Evolutionary conservation across 495 filamentous ascomycete genomes (phyloP).

Genomic region (Xylaria acuta): DNA sequence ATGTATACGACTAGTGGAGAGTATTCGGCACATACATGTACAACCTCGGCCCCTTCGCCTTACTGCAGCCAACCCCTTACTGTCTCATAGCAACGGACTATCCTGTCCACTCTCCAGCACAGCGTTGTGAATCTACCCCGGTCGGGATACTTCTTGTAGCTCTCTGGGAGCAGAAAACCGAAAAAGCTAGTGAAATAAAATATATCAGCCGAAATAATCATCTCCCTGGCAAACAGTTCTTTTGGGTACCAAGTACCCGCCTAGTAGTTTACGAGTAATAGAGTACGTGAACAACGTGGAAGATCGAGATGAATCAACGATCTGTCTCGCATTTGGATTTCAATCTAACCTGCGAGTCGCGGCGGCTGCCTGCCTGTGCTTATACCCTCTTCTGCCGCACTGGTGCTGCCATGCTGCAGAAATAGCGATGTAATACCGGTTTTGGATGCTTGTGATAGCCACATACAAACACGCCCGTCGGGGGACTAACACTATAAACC

Average conservation of each 20-base stretch:
- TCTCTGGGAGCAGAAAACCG: background rate
- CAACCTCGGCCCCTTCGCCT: slow-evolving; percentile 8
- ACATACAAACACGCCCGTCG: background rate
- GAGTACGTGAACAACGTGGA: background rate
- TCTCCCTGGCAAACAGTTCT: background rate
- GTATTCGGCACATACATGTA: background rate
- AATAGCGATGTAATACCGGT: background rate
- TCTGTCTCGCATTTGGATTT: background rate
- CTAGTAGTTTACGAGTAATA: background rate
- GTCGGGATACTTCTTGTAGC: background rate
- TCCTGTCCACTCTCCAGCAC: background rate
- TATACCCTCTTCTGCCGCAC: slow-evolving; percentile 5
- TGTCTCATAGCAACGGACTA: background rate
- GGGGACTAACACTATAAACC: background rate
- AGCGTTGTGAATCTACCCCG: background rate
- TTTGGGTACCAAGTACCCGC: background rate
- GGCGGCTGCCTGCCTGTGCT: slow-evolving; percentile 15
- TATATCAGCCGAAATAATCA: background rate
- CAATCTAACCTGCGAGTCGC: background rate
- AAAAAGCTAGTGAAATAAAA: background rate
- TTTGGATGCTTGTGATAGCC: background rate
- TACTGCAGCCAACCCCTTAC: slow-evolving; percentile 1
- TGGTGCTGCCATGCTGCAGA: slow-evolving; percentile 5
- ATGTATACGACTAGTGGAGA: background rate
- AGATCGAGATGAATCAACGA: background rate